Percentiles rank a stretch among this genome's conserved stretches.
Evolutionary conservation across 495 filamentous ascomycete genomes (phyloP).

Genomic region (Hypoxylon lenormandii): DNA sequence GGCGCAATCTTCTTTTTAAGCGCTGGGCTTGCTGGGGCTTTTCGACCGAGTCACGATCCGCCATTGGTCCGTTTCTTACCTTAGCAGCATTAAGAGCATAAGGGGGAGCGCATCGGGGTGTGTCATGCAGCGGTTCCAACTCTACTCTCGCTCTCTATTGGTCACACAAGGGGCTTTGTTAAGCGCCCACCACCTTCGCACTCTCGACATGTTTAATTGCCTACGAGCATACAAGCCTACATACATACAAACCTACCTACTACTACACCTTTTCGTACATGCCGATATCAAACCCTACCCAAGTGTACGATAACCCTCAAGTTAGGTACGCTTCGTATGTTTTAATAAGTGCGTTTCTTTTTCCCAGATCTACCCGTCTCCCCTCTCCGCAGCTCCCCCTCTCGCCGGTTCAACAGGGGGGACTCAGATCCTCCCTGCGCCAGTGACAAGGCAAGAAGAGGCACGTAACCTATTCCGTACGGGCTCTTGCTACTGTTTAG

Average conservation of each 20-base stretch:
- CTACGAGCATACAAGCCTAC: conserved; percentile 21
- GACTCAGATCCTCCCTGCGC: background rate
- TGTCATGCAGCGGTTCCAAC: conserved; percentile 49
- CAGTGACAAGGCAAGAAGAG: background rate
- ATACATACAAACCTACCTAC: background rate
- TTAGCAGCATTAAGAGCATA: conserved; percentile 26
- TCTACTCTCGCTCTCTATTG: conserved; percentile 24
- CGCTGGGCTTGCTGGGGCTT: conserved; percentile 20
- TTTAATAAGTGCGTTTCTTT: conserved; percentile 4
- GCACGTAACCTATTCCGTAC: background rate
- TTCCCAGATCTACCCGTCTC: conserved; percentile 19
- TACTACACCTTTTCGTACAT: no score
- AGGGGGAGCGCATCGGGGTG: conserved; percentile 17
- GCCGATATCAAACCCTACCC: no score
- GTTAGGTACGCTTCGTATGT: background rate
- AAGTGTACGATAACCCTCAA: no score
- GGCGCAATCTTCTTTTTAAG: conserved; percentile 45
- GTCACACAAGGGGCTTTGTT: conserved; percentile 9
- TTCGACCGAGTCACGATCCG: background rate
- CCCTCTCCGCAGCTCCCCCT: background rate
- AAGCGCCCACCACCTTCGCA: conserved; percentile 47
- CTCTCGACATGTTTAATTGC: conserved; percentile 27
- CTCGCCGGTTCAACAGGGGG: background rate
- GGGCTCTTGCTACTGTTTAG: no score
- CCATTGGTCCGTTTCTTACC: conserved; percentile 37